Base-by-base conservation (phyloP, 2,329 filamentous ascomycete species). In the Pseudohalonectria lignicola region DNA sequence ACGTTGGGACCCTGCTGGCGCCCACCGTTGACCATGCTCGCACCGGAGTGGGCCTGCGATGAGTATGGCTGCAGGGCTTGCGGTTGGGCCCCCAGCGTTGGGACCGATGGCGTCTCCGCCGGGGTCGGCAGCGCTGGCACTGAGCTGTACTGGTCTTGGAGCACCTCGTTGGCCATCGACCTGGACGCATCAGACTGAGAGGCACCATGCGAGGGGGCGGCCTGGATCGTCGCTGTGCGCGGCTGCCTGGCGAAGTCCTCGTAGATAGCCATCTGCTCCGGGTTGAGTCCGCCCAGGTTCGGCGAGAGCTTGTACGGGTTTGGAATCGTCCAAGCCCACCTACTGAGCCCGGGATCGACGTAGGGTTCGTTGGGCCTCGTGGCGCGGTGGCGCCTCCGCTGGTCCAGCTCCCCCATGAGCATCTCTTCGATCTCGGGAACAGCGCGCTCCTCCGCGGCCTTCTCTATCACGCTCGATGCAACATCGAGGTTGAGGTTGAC, bases 401-500 rank as follows among this genome's bases (percentile, higher is more conserved):
- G 71, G 40, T 90, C 82, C 20, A 95, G 62, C 45, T 93, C 85
- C 17, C 72, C 65, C 55, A 92, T 83, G 35, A 98, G 83, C 61
- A 94, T 83, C 44, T 93, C 84, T 56, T 98, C 90, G 42, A 98
- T 96, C 57, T 98, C 92, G 2, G 86, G 83, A 29, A 95, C 69
- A 9, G 92, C 92, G 43, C 90, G 84, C 52, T 94, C 85, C 56
- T 96, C 90, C 3, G 92, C 93, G 37, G 92, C 88, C 58, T 92
- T 87, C 60, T 98, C 92, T 33, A 98, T 93, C 45, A 95, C 85
- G 49, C 76, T 82, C 54, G 92, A 96, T 34, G 93, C 90, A 30
- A 87, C 73, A 49, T 98, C 92, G 21, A 98, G 72, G 55, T 98
- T 98, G 47, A 93, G 90, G 57, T 96, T 98, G 43, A 98, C 90